phyloP scores from a whole-genome alignment of 768 basidiomycete genomes.

The Trametes cinnabarina region DNA sequence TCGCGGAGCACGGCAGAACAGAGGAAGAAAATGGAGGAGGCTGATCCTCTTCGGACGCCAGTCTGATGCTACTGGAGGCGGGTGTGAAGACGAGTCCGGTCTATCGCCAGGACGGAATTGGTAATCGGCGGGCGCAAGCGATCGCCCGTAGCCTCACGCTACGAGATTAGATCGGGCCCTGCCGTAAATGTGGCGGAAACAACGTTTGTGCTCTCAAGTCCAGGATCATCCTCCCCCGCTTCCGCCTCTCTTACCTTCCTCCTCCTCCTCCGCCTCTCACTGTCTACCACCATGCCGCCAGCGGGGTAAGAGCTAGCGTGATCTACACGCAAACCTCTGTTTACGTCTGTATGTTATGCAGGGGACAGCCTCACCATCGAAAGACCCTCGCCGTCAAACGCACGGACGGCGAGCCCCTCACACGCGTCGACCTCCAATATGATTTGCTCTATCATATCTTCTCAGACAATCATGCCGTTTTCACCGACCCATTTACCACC shows the following conservation, averaged over 20 bases:
- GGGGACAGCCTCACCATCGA: constrained; percentile 43
- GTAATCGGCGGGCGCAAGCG: constrained; percentile 14
- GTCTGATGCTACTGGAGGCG: not conserved
- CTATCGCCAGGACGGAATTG: constrained; percentile 4
- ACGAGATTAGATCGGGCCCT: constrained; percentile 30
- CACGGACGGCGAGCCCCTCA: constrained; percentile 64
- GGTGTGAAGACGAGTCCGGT: not conserved
- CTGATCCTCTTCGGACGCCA: not conserved
- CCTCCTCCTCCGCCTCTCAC: too few species aligned
- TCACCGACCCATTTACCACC: constrained; percentile 59
- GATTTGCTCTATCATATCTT: constrained; percentile 46
- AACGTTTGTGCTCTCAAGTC: constrained; percentile 19
- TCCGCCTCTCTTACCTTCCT: constrained; percentile 10
- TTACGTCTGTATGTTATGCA: constrained; percentile 31
- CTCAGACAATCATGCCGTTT: constrained; percentile 45
- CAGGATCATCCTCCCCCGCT: constrained; percentile 11
- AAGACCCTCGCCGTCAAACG: constrained; percentile 47
- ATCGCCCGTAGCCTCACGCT: constrained; percentile 26
- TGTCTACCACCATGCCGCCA: constrained; percentile 23
- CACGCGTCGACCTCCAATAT: constrained; percentile 66
- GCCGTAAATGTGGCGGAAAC: constrained; percentile 30
- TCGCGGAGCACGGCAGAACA: not conserved
- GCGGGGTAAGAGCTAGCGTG: constrained; percentile 20
- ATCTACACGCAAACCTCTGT: not conserved
- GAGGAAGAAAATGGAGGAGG: not conserved